Conservation (phyloP, 495 filamentous ascomycete species). For the Tuber melanosporum region DNA sequence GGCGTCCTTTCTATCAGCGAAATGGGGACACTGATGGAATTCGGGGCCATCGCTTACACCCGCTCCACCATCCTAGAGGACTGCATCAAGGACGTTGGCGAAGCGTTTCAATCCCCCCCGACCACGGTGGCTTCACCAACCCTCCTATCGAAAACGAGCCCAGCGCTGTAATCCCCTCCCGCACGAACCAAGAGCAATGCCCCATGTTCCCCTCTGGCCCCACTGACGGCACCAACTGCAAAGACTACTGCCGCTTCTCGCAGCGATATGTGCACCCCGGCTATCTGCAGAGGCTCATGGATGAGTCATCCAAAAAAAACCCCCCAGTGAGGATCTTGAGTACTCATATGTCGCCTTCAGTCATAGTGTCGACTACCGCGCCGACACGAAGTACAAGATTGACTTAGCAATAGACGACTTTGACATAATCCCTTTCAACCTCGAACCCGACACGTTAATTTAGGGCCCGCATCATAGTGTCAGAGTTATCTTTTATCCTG, state of each 20-base stretch:
- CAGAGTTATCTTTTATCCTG: neutral
- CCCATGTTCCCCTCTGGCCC: conserved; percentile 78
- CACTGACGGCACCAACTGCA: conserved; percentile 58
- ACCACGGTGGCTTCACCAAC: conserved; percentile 45
- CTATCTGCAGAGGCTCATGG: conserved; percentile 56
- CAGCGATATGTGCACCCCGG: conserved; percentile 77
- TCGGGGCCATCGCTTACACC: conserved; percentile 78
- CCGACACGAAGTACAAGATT: too few species aligned
- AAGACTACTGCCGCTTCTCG: conserved; percentile 80
- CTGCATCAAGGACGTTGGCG: conserved; percentile 60
- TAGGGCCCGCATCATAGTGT: neutral
- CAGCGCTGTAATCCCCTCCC: conserved; percentile 89
- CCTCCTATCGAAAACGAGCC: conserved; percentile 53
- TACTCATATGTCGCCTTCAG: too few species aligned
- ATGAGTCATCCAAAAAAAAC: too few species aligned
- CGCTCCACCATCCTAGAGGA: conserved; percentile 68
- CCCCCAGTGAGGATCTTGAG: too few species aligned
- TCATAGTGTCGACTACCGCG: too few species aligned
- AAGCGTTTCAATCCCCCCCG: conserved; percentile 41
- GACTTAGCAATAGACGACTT: too few species aligned
- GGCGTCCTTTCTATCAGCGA: conserved; percentile 80
- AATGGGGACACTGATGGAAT: conserved; percentile 82
- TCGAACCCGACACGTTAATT: too few species aligned
- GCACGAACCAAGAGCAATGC: conserved; percentile 80
- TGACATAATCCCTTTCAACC: too few species aligned